phyloP scores from a whole-genome alignment of 192 early-diverging fungal species.

The Coemansia sp. region DNA sequence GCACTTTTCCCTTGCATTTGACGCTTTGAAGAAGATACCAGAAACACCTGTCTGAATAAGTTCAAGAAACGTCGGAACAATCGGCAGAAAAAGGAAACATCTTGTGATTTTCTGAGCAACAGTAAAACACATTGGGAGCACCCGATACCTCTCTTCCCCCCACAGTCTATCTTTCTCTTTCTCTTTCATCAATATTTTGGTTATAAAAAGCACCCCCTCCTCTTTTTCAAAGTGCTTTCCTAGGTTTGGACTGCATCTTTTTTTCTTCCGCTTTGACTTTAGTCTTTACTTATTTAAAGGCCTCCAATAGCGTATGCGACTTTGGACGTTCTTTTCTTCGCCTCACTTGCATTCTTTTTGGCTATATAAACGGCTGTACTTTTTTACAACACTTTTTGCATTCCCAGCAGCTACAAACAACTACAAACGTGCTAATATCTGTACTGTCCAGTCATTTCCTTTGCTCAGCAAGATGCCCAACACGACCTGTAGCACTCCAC shows the following conservation, averaged over 20 bases:
- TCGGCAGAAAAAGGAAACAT: too few species aligned
- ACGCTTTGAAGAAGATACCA: too few species aligned
- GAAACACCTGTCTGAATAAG: too few species aligned
- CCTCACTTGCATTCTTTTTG: background rate
- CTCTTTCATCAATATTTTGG: background rate
- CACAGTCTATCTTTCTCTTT: background rate
- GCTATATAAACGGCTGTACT: slow-evolving; percentile 4
- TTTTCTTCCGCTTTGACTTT: background rate
- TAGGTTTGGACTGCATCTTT: background rate
- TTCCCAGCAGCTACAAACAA: background rate
- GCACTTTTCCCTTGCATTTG: too few species aligned
- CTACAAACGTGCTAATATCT: background rate
- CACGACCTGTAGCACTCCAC: background rate
- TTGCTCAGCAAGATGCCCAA: slow-evolving; percentile 3
- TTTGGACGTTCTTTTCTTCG: background rate
- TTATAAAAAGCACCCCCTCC: background rate
- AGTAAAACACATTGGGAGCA: background rate
- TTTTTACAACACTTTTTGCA: slow-evolving; percentile 6
- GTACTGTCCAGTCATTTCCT: background rate
- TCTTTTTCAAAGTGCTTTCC: background rate
- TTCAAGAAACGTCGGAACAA: too few species aligned
- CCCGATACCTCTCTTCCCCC: background rate
- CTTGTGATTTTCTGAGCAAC: too few species aligned
- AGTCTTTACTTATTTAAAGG: background rate
- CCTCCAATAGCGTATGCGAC: background rate